phyloP scores from a whole-genome alignment of 768 basidiomycete genomes.

The Tulasnella sp. region DNA sequence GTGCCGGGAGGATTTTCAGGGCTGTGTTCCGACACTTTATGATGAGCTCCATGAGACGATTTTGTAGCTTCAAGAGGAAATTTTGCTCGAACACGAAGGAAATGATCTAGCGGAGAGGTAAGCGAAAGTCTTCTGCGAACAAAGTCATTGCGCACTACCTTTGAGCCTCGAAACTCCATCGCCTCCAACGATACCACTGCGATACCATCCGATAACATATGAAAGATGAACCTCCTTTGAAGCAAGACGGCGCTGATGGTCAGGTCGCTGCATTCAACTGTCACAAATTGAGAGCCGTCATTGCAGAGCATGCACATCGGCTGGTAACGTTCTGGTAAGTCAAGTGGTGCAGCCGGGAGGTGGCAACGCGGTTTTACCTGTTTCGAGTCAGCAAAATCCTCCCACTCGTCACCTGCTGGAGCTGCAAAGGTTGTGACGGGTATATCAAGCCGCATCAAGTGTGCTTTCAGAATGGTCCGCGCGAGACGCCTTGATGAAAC shows the following conservation, averaged over 20 bases:
- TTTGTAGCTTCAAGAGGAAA: neutral
- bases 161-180: conserved; percentile 53
- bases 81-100: conserved; percentile 44
- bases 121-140: neutral
- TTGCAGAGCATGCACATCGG: conserved; percentile 61
- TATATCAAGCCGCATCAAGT: conserved; percentile 33
- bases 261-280: conserved; percentile 20
- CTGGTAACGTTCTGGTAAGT: conserved; percentile 31
- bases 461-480: conserved; percentile 44
- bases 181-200: conserved; percentile 47
- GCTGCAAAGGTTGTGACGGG: conserved; percentile 44
- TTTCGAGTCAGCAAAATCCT: conserved; percentile 35
- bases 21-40: neutral
- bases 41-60: neutral
- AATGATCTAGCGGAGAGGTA: conserved; percentile 38
- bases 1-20: neutral
- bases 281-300: conserved; percentile 39
- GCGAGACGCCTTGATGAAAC: conserved; percentile 45
- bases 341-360: neutral
- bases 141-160: conserved; percentile 37
- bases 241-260: conserved; percentile 33
- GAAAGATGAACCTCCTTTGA: conserved; percentile 45
- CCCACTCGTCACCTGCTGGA: conserved; percentile 45
- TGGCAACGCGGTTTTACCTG: conserved; percentile 33
- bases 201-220: conserved; percentile 42